Conservation (phyloP, 805 yeast genomes). For the Kuraishia cidri region DNA sequence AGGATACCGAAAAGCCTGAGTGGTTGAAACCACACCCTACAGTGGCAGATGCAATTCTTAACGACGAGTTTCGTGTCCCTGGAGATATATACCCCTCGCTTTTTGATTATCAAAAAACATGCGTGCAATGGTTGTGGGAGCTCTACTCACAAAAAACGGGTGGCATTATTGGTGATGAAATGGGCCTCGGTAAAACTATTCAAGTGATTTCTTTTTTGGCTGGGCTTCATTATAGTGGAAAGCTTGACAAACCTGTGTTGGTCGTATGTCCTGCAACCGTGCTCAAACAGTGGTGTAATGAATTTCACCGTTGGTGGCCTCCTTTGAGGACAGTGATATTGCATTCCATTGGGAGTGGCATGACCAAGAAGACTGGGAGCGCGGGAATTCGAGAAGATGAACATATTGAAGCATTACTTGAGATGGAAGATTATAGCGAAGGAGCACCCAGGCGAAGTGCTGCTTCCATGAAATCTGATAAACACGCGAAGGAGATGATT, state of each 20-base stretch:
- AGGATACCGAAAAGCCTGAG: constrained; percentile 32
- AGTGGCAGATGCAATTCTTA: constrained; percentile 64
- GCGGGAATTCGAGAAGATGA: constrained; percentile 40
- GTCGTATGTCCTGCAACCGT: constrained; percentile 97
- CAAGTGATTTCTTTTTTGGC: constrained; percentile 90
- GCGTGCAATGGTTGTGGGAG: constrained; percentile 98
- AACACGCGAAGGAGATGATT: constrained; percentile 30
- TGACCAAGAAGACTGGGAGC: constrained; percentile 34
- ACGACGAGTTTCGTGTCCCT: constrained; percentile 66
- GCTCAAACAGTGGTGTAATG: constrained; percentile 94
- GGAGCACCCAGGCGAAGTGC: constrained; percentile 18
- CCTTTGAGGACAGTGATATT: constrained; percentile 77
- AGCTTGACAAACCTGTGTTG: constrained; percentile 67
- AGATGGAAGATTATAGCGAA: constrained; percentile 30
- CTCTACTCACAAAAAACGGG: constrained; percentile 84
- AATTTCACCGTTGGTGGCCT: constrained; percentile 98
- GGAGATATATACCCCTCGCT: constrained; percentile 84
- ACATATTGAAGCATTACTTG: constrained; percentile 34
- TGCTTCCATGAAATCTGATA: constrained; percentile 17
- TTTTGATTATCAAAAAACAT: constrained; percentile 91
- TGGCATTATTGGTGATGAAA: constrained; percentile 95
- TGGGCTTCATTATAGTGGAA: constrained; percentile 76
- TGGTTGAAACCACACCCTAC: constrained; percentile 75
- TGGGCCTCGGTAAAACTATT: constrained; percentile 96
- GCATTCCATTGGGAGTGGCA: constrained; percentile 90